Evolutionary conservation across 1,139 yeast genomes (phyloP).

Genomic region (Pichia inconspicua): DNA sequence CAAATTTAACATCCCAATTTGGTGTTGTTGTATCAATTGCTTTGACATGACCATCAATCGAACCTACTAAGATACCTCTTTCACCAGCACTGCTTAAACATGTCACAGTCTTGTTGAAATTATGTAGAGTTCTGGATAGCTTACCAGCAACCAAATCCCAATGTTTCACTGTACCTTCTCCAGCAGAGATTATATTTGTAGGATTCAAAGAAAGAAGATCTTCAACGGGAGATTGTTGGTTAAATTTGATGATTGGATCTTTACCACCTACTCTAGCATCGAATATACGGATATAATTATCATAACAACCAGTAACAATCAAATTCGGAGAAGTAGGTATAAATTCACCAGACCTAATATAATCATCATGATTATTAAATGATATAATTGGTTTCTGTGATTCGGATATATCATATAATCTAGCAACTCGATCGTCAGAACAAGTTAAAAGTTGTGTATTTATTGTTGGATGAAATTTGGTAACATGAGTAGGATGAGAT

Average conservation of each 20-base stretch:
- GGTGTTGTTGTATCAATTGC: conserved; percentile 73
- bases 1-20: conserved; percentile 85
- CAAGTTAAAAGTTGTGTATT: conserved; percentile 75
- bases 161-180: conserved; percentile 80
- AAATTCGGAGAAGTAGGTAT: conserved; percentile 62
- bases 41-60: conserved; percentile 94
- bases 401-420: conserved; percentile 84
- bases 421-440: conserved; percentile 80
- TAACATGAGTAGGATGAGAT: conserved; percentile 83
- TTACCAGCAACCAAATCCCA: conserved; percentile 87
- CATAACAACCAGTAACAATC: conserved; percentile 90
- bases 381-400: conserved; percentile 58
- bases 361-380: conserved; percentile 77
- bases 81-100: conserved; percentile 65
- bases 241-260: conserved; percentile 40
- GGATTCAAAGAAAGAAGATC: conserved; percentile 75
- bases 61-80: conserved; percentile 81
- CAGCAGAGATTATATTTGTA: conserved; percentile 73
- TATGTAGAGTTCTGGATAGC: conserved; percentile 53
- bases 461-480: conserved; percentile 78
- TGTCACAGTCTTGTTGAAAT: conserved; percentile 91
- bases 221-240: conserved; percentile 78
- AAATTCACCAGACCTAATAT: conserved; percentile 75
- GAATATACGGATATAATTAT: conserved; percentile 77
- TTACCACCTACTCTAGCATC: conserved; percentile 62